These are phyloP conservation scores for Colletotrichum simmondsii DNA, from an alignment of 2,329 filamentous ascomycete genomes.

Conservation along the genomic window DNA sequence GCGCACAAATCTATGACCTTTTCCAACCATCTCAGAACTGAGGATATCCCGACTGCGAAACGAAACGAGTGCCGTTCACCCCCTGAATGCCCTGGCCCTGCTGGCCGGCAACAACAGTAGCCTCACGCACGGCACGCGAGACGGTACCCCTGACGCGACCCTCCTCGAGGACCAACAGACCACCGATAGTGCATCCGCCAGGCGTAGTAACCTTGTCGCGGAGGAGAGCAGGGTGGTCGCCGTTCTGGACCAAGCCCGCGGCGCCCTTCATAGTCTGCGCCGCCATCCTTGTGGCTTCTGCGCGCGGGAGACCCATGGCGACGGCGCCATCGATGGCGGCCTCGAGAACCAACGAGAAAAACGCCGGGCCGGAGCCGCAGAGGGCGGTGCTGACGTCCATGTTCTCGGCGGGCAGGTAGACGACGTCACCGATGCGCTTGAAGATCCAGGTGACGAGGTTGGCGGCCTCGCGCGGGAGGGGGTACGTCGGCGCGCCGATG, in stretches of 20 bases:
- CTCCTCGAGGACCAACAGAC: conserved; percentile 79
- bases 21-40: neutral
- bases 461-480: conserved; percentile 63
- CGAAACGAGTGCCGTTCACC: conserved; percentile 58
- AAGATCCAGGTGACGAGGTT: conserved; percentile 81
- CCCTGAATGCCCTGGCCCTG: conserved; percentile 61
- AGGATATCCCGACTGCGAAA: conserved; percentile 18
- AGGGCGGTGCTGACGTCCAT: conserved; percentile 82
- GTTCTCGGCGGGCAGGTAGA: conserved; percentile 71
- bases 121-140: conserved; percentile 75
- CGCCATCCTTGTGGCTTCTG: conserved; percentile 80
- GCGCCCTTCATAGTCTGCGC: conserved; percentile 83
- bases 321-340: conserved; percentile 81
- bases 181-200: conserved; percentile 82
- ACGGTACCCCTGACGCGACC: conserved; percentile 75
- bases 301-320: conserved; percentile 79
- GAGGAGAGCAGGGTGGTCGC: conserved; percentile 80
- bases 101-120: conserved; percentile 75
- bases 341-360: conserved; percentile 81
- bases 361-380: conserved; percentile 80
- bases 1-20: neutral
- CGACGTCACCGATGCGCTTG: conserved; percentile 76
- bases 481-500: conserved; percentile 71
- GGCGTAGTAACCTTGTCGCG: conserved; percentile 82
- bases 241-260: conserved; percentile 74